These are phyloP conservation scores for Populus trichocarpa DNA, from an alignment of 441 rosid genomes.

Conservation along the genomic window DNA sequence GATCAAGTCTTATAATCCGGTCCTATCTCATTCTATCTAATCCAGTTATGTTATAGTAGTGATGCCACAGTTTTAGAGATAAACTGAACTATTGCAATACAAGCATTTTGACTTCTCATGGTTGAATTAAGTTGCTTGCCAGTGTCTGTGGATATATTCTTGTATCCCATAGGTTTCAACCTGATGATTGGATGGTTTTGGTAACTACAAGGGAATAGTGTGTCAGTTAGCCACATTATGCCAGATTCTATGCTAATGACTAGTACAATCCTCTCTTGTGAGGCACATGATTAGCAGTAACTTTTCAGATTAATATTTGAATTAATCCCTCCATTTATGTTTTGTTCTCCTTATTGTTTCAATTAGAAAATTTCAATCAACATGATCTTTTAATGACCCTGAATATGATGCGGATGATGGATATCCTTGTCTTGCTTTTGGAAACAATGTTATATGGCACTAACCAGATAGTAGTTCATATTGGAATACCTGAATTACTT, in stretches of 20 bases:
- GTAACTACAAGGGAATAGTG: neutral
- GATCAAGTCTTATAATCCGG: neutral
- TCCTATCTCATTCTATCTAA: neutral
- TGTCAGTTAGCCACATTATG: neutral
- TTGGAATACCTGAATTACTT: neutral
- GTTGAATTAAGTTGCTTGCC: neutral
- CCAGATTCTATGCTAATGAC: neutral
- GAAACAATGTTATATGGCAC: conserved; percentile 8
- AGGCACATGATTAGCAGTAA: neutral
- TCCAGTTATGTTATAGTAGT: neutral
- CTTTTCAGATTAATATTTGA: neutral
- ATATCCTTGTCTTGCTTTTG: neutral
- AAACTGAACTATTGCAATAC: neutral
- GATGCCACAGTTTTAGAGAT: neutral
- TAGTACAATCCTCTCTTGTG: neutral
- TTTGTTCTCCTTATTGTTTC: neutral
- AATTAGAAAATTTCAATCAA: neutral
- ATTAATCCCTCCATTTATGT: neutral
- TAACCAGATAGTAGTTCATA: neutral
- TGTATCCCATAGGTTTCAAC: neutral
- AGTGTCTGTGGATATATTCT: neutral
- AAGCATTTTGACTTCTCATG: neutral
- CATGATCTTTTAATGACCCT: neutral
- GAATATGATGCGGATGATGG: neutral
- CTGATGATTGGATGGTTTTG: conserved; percentile 1